These are phyloP conservation scores for Cokeromyces recurvatus DNA, from an alignment of 371 early-diverging fungal species.

Conservation along the genomic window DNA sequence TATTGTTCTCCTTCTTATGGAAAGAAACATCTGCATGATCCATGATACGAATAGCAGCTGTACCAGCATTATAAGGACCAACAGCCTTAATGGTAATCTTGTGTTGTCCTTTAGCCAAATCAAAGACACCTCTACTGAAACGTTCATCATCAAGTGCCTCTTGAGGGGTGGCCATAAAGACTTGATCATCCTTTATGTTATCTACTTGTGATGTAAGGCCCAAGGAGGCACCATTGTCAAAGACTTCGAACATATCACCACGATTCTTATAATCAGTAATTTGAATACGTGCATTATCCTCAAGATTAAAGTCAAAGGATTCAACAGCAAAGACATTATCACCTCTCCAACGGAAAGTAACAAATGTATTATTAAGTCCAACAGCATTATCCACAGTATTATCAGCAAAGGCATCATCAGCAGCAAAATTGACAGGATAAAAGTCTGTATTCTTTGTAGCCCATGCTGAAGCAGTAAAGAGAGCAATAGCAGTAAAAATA, in stretches of 20 bases:
- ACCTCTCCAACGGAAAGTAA: conserved; percentile 40
- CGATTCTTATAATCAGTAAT: conserved; percentile 43
- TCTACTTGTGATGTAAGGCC: conserved; percentile 35
- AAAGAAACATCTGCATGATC: conserved; percentile 10
- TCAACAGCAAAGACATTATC: conserved; percentile 26
- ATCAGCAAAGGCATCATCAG: conserved; percentile 1
- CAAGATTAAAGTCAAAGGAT: conserved; percentile 26
- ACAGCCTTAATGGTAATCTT: conserved; percentile 39
- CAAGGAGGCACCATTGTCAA: conserved; percentile 33
- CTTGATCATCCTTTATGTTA: conserved; percentile 17
- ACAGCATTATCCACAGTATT: background rate
- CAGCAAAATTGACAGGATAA: conserved; percentile 15
- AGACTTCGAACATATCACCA: conserved; percentile 41
- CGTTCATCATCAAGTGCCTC: conserved; percentile 37
- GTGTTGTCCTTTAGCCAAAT: conserved; percentile 35
- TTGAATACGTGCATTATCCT: conserved; percentile 30
- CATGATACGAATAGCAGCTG: conserved; percentile 43
- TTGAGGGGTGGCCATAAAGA: conserved; percentile 39
- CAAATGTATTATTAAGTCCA: conserved; percentile 8
- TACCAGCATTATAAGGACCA: conserved; percentile 43
- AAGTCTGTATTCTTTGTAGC: no score
- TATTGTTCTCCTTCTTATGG: conserved; percentile 16
- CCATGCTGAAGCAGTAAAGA: conserved; percentile 19
- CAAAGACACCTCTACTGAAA: conserved; percentile 39
- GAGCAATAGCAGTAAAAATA: conserved; percentile 13